Percentiles rank a stretch among this genome's conserved stretches.
Conservation (phyloP, 2,329 filamentous ascomycete species). For the Neofusicoccum cordaticola region DNA sequence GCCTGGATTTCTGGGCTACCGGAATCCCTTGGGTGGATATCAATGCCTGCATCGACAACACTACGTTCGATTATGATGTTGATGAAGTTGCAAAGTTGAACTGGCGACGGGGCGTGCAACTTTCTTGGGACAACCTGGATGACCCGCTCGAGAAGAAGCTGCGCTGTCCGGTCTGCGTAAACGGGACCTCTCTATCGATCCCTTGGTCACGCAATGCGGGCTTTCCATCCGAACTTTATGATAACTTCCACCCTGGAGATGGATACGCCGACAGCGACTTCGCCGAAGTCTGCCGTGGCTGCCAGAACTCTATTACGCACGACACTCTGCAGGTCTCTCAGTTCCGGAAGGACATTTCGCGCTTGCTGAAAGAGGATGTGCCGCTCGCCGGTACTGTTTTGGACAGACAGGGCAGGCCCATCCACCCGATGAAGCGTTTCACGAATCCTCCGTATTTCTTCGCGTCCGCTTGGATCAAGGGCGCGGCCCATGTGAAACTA, state of each 20-base stretch:
- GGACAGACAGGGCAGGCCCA: conserved; percentile 47
- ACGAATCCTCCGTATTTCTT: not conserved
- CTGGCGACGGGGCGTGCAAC: conserved; percentile 52
- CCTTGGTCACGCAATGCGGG: conserved; percentile 48
- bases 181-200: conserved; percentile 35
- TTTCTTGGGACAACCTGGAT: conserved; percentile 59
- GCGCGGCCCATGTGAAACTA: not conserved
- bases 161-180: conserved; percentile 55
- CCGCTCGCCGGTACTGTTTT: conserved; percentile 70
- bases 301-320: conserved; percentile 52
- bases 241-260: conserved; percentile 36
- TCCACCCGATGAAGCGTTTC: not conserved
- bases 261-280: conserved; percentile 64
- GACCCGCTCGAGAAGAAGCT: conserved; percentile 51
- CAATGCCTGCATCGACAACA: conserved; percentile 56
- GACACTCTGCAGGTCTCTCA: conserved; percentile 60
- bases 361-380: conserved; percentile 44
- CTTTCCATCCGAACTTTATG: not conserved
- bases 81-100: conserved; percentile 41
- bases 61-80: conserved; percentile 56
- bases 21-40: conserved; percentile 66
- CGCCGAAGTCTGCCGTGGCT: conserved; percentile 49
- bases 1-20: conserved; percentile 56
- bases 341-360: conserved; percentile 57
- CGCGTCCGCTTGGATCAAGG: conserved; percentile 11